Evolutionary conservation across 2,329 filamentous ascomycete genomes (phyloP), one percentile per base, ranked within the genome.

Genomic region (Truncatella angustata): DNA sequence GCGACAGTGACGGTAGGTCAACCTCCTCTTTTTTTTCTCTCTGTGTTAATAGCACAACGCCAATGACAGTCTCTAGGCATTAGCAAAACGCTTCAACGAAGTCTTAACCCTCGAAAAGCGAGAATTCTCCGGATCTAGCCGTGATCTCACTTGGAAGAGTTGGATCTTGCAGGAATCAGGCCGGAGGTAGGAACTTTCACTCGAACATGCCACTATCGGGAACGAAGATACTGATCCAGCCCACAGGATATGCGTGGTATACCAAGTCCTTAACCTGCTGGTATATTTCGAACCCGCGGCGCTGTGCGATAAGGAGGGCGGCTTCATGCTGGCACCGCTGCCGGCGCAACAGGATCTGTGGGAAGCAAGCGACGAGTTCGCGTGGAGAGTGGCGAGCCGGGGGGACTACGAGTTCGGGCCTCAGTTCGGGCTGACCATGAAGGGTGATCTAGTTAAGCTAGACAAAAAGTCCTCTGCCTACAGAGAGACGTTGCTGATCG

Each of bases 141-240:
- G 11, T 20, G 32, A 11, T 24, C 61, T 62, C 24, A 61, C 51
- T 47, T 73, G 72, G 70, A 63, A 67, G 58, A 63, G 72, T 28
- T 75, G 72, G 72, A 59, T 75, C 10, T 72, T 67, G 42, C 62
- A 69, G 36, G 72, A 75, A 64, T 75, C 70, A 21, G 62, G 62
- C 51, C 62, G 66, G 55, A 64, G 70, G 69, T 69, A 5, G 50
- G 59, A 43, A 42, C 42, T 51, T 40, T 53, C 28, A 44, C 10
- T 10, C 16, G 10, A n/a, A 21, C 18, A 21, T n/a, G 9, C 16
- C n/a, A 18, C n/a, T 0, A 28, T 4, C 21, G n/a, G 14, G 24
- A 4, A 23, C 7, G 32, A 10, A 32, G 24, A 28, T 20, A 52
- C 50, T 64, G 54, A 60, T n/a, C 42, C 21, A 16, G 30, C 35